Base-by-base conservation (phyloP, 2,329 filamentous ascomycete species). In the Curvularia eragrostidis region DNA sequence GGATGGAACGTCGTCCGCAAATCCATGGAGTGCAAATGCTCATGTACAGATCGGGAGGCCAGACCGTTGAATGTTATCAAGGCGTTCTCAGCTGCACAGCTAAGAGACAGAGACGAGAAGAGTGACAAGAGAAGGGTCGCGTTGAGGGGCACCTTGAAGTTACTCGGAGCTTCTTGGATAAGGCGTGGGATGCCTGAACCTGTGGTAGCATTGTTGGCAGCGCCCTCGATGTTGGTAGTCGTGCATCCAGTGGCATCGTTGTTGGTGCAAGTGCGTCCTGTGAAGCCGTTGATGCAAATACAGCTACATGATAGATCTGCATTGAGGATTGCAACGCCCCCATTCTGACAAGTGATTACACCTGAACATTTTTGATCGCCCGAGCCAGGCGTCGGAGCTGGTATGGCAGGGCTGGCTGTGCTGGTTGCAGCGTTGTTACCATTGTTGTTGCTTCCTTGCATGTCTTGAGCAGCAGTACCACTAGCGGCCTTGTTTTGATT, bases 241-340 rank as follows among this genome's bases (percentile, higher is more conserved):
- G 84, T 82, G 67, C 88, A 91, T 46, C 81, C 82, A 15, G 66
- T 69, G 23, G 82, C 78, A 54, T 83, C 83, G 13, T 80, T 76
- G 13, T 77, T 64, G 4, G 76, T 78, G 70, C 89, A 91, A 15
- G 79, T 82, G 1, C 78, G 78, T 21, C 89, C 89, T 0, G 90
- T 93, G 74, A 94, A 98, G 1, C 93, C 92, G 68, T 95, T 93
- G 21, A 89, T 87, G 77, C 94, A 99, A 42, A 97, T 87, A 74
- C 94, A 99, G 12, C 89, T 89, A 78, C 94, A 98, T 19, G 84
- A 80, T 3, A 73, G 73, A 42, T 86, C 84, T 55, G 86, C 81
- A 15, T 84, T 85, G 19, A 92, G 77, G 15, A 94, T 85, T 54
- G 88, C 93, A 18, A 88, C 87, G 26, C 94, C 94, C 9, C 91